Evolutionary conservation across 2,329 filamentous ascomycete species (phyloP), one percentile per base, ranked within the genome.

Genomic region (Tolypocladium tropicale): DNA sequence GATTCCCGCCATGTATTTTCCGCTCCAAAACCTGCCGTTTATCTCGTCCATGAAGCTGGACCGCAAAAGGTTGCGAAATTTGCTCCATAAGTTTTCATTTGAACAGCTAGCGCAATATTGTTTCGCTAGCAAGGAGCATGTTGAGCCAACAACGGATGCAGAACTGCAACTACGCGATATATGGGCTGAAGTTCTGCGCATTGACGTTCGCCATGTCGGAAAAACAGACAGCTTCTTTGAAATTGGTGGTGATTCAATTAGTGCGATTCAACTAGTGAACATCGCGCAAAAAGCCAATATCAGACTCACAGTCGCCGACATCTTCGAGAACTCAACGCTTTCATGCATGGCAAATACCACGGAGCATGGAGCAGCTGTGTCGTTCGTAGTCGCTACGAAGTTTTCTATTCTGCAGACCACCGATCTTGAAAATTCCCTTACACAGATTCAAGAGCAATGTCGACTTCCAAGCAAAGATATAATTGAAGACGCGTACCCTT

Each of bases 401-500:
- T 37, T 33, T 4, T 51, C 49, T 21, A 11, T 14, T 28, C 4
- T 12, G 14, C 9, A 1, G n/a, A 21, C 25, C 30, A 18, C 12
- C 21, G 2, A 28, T 16, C 14, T 21, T 21, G 25, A 74, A 28
- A 25, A 12, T 30, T 9, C 51, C 28, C 28, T 28, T 12, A 14
- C 12, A 21, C 11, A 36, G 30, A 30, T 37, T 37, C 36, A 37
- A 16, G 36, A 37, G 12, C 11, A 37, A 37, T 16, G 3, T 37
- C 11, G 14, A 18, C 11, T 37, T 37, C 36, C 36, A 4, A 37
- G 36, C 11, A 37, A 37, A 18, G 36, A 18, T 16, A 12, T 56
- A 3, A 57, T 69, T 21, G 53, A 68, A 32, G 70, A 75, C 54
- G 59, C 69, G 1, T 75, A 71, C 48, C 73, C 72, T 3, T 73